Evolutionary conservation across 176 grass and related monocot species (phyloP).

Genomic region (Panicum miliaceum): DNA sequence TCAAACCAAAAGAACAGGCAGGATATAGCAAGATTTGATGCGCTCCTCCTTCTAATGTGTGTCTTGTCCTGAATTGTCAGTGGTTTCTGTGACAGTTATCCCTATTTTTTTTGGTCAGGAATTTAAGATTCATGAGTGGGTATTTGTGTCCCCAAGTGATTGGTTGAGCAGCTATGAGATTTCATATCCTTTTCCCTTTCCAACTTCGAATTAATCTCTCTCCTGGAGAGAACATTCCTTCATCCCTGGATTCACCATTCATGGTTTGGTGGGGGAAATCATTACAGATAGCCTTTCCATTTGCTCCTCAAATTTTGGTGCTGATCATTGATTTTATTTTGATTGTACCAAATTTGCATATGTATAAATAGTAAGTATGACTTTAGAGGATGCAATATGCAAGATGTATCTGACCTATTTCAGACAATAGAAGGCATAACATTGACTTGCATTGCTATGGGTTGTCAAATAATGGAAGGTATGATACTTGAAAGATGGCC

Average conservation of each 20-base stretch:
- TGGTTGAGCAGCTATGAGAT: slow-evolving; percentile 13
- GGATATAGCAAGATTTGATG: slow-evolving; percentile 20
- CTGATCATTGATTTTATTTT: slow-evolving; percentile 41
- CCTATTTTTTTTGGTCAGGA: background rate
- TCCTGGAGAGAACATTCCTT: slow-evolving; percentile 2
- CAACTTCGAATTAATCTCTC: slow-evolving; percentile 21
- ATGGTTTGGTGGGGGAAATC: slow-evolving; percentile 13
- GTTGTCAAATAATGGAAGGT: slow-evolving; percentile 23
- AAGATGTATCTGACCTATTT: slow-evolving; percentile 31
- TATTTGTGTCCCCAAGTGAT: slow-evolving; percentile 32
- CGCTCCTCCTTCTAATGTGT: slow-evolving; percentile 7
- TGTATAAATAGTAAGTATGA: background rate
- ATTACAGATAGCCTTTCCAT: slow-evolving; percentile 2
- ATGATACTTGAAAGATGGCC: slow-evolving; percentile 4
- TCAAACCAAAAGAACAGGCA: slow-evolving; percentile 22
- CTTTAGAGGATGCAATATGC: slow-evolving; percentile 28
- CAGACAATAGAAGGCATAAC: slow-evolving; percentile 3
- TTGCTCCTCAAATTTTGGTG: background rate
- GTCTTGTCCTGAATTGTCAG: slow-evolving; percentile 35
- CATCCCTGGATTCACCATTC: slow-evolving; percentile 27
- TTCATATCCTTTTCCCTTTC: slow-evolving; percentile 22
- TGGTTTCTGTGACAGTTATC: slow-evolving; percentile 10
- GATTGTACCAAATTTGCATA: slow-evolving; percentile 22
- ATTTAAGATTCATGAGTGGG: slow-evolving; percentile 12
- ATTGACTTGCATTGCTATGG: background rate